These are phyloP conservation scores for Saccharum hybrid DNA, from an alignment of 202 grass and related monocot species.

Conservation along the genomic window DNA sequence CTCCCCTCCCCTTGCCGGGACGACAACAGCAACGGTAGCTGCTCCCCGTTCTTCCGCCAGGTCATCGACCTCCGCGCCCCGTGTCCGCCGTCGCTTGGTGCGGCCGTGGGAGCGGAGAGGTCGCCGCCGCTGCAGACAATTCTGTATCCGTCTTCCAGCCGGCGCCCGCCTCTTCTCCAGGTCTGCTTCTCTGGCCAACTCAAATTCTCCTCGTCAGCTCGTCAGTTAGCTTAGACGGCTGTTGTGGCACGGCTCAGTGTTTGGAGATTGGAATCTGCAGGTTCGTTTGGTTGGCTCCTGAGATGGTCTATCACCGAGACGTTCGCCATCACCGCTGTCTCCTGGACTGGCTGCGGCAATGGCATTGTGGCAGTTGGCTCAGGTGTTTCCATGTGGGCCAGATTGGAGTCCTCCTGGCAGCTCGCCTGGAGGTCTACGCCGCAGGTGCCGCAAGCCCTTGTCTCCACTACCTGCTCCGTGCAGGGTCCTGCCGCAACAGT, in stretches of 20 bases:
- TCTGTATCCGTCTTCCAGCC: slow-evolving; percentile 64
- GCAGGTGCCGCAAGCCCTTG: slow-evolving; percentile 66
- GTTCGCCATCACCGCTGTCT: slow-evolving; percentile 53
- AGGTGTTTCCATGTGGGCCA: slow-evolving; percentile 73
- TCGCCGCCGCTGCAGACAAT: slow-evolving; percentile 57
- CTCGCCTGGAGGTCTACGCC: slow-evolving; percentile 66
- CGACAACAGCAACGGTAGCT: neutral
- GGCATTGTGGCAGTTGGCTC: slow-evolving; percentile 62
- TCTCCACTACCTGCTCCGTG: slow-evolving; percentile 64
- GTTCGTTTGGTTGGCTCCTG: slow-evolving; percentile 76
- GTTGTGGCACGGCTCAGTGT: slow-evolving; percentile 37
- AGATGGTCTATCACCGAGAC: slow-evolving; percentile 64
- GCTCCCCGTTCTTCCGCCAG: slow-evolving; percentile 71
- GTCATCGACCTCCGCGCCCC: slow-evolving; percentile 66
- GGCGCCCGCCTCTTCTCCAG: slow-evolving; percentile 52
- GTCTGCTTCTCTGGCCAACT: slow-evolving; percentile 40
- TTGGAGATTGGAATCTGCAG: slow-evolving; percentile 58
- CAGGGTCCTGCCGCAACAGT: slow-evolving; percentile 71
- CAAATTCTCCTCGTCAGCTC: slow-evolving; percentile 31
- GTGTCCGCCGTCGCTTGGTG: slow-evolving; percentile 78
- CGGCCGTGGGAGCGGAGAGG: slow-evolving; percentile 57
- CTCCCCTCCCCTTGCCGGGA: slow-evolving; percentile 52
- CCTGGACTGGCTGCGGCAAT: slow-evolving; percentile 73
- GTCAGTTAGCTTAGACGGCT: slow-evolving; percentile 14
- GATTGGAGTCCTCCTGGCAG: slow-evolving; percentile 66